Base-by-base conservation (phyloP, 306 rosid species). In the Herpetospermum pedunculosum region DNA sequence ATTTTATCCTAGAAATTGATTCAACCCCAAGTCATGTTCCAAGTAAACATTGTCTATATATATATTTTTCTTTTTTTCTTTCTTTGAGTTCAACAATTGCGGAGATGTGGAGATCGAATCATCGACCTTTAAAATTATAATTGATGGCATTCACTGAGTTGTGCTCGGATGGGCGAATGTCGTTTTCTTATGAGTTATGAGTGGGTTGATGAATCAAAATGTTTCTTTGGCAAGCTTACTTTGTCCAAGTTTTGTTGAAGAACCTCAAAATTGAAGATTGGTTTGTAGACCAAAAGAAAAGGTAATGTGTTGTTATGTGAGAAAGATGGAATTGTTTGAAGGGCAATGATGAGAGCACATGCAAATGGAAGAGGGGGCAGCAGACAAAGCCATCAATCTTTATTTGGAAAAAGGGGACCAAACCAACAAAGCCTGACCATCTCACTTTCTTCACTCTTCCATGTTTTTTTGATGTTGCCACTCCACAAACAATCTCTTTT, bases 351-450 rank as follows among this genome's bases (percentile, higher is more conserved):
- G 73, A 28, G 37, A 26, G 38, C 73, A 68, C 76, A 80, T 80
- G 81, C 77, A 74, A 41, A 76, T 80, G 43, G 75, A 62, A 74
- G 72, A 75, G 54, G 72, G 77, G 54, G 18, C 7, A 63, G 30
- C 46, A 63, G 26, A 6, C 60, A 69, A 80, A 74, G 83, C 83
- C 15, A 68, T 83, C 13, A 71, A 77, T 59, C 78, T 79, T 62
- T 80, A 29, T 76, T 41, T 54, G 70, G 72, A 77, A 74, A 74
- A 83, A 72, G 81, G 81, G 78, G 75, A 76, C 70, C 35, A 37
- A 41, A 32, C 77, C 55, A 47, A 29, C 44, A 74, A 65, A 75
- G 74, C 84, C 80, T 2, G 80, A 65, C 58, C 69, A 72, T 55
- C 55, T 78, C 76, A 80, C 78, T 34, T 80, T 78, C 52, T 37